phyloP scores from a whole-genome alignment of 345 rosid species.

The Populus alba region DNA sequence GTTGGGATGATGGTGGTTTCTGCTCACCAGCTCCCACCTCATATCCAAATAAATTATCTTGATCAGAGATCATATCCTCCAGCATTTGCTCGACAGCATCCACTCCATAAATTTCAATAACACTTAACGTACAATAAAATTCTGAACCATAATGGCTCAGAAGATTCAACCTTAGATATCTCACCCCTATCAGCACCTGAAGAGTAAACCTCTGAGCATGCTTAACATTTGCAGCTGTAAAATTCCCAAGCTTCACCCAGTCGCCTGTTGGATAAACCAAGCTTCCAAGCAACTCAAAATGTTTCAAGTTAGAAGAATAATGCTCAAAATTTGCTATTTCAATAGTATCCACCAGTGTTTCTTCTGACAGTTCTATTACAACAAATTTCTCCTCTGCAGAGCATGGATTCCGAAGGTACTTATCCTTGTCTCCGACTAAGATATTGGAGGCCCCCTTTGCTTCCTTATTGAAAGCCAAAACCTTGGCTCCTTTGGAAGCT shows the following conservation, averaged over 20 bases:
- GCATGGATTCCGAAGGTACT: conserved; percentile 90
- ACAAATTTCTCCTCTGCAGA: conserved; percentile 86
- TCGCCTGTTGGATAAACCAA: conserved; percentile 79
- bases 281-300: conserved; percentile 83
- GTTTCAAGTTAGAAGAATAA: conserved; percentile 79
- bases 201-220: conserved; percentile 67
- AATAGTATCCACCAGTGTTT: conserved; percentile 78
- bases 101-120: conserved; percentile 82
- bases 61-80: conserved; percentile 78
- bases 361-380: conserved; percentile 87
- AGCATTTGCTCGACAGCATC: conserved; percentile 95
- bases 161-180: conserved; percentile 75
- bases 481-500: conserved; percentile 86
- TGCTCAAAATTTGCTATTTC: conserved; percentile 91
- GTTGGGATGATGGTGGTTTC: conserved; percentile 33
- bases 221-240: conserved; percentile 81
- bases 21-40: conserved; percentile 42
- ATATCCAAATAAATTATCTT: conserved; percentile 40
- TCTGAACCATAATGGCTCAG: conserved; percentile 79
- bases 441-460: conserved; percentile 85
- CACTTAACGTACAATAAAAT: conserved; percentile 89
- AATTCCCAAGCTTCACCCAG: conserved; percentile 82
- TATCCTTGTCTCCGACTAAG: conserved; percentile 76
- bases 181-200: conserved; percentile 74
- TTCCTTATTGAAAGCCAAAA: conserved; percentile 81